Conservation (phyloP, 768 basidiomycete genomes). For the Termitomyces eurrhizus region DNA sequence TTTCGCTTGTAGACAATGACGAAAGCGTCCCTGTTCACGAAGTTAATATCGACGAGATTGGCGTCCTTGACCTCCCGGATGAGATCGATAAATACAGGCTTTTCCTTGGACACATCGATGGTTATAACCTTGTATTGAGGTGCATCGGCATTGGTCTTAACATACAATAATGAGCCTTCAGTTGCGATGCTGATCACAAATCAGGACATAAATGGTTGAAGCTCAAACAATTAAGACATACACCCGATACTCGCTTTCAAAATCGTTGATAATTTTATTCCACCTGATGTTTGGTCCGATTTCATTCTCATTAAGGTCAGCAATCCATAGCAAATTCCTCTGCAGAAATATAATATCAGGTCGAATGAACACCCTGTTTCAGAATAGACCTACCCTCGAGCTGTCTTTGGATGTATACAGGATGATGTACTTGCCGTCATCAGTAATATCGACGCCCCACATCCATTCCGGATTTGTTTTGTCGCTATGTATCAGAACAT, state of each 20-base stretch:
- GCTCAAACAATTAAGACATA: slow-evolving; percentile 30
- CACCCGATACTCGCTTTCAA: slow-evolving; percentile 62
- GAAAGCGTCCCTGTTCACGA: slow-evolving; percentile 53
- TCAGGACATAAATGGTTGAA: slow-evolving; percentile 4
- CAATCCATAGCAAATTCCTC: slow-evolving; percentile 76
- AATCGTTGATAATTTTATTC: slow-evolving; percentile 68
- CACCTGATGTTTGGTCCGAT: slow-evolving; percentile 67
- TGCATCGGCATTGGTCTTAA: slow-evolving; percentile 63
- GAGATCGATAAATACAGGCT: slow-evolving; percentile 48
- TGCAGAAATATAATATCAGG: slow-evolving; percentile 21
- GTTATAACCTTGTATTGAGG: slow-evolving; percentile 64
- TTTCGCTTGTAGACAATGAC: slow-evolving; percentile 68
- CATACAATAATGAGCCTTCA: slow-evolving; percentile 57
- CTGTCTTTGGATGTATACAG: slow-evolving; percentile 57
- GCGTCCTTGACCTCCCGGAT: slow-evolving; percentile 69
- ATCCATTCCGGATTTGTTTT: slow-evolving; percentile 61
- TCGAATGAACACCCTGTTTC: neutral
- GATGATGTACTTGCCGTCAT: slow-evolving; percentile 64
- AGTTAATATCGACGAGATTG: slow-evolving; percentile 45
- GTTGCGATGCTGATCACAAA: slow-evolving; percentile 50
- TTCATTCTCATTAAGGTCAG: slow-evolving; percentile 54
- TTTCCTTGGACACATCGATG: slow-evolving; percentile 51
- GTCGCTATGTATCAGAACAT: slow-evolving; percentile 65
- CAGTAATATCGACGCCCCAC: slow-evolving; percentile 53
- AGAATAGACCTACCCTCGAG: slow-evolving; percentile 42